These are phyloP conservation scores for Pleurostoma richardsiae DNA, from an alignment of 2,329 filamentous ascomycete species.

Conservation along the genomic window DNA sequence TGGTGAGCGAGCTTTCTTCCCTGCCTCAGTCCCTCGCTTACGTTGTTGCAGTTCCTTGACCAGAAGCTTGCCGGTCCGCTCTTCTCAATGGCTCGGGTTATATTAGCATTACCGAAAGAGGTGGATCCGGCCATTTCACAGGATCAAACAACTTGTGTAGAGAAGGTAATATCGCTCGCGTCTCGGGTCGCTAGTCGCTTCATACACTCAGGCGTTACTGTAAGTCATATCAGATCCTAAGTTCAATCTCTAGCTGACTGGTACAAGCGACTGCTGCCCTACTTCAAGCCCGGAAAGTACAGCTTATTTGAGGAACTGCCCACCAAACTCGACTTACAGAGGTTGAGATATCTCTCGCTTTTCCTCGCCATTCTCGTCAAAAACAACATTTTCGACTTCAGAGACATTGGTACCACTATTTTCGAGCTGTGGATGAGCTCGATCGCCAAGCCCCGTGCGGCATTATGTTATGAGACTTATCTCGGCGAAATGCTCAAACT, in stretches of 20 bases:
- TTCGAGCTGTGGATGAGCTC: slow-evolving; percentile 48
- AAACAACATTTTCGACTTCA: slow-evolving; percentile 39
- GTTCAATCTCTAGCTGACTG: slow-evolving; percentile 13
- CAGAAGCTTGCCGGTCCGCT: slow-evolving; percentile 39
- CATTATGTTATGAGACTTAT: slow-evolving; percentile 41
- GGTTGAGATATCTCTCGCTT: slow-evolving; percentile 41
- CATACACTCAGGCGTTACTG: slow-evolving; percentile 36
- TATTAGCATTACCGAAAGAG: not conserved
- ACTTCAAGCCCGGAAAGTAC: slow-evolving; percentile 43
- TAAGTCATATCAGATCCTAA: slow-evolving; percentile 15
- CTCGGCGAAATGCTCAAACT: slow-evolving; percentile 41
- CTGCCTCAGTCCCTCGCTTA: not conserved
- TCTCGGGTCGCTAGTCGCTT: slow-evolving; percentile 37
- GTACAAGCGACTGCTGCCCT: slow-evolving; percentile 31
- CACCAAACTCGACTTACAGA: slow-evolving; percentile 29
- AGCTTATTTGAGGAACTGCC: slow-evolving; percentile 40
- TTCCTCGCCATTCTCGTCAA: slow-evolving; percentile 47
- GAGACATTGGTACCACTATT: slow-evolving; percentile 37
- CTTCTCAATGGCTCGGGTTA: slow-evolving; percentile 41
- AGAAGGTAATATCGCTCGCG: too few species aligned
- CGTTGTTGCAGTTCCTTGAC: slow-evolving; percentile 34
- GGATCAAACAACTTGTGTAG: too few species aligned
- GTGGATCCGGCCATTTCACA: too few species aligned
- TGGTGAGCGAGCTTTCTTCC: slow-evolving; percentile 19
- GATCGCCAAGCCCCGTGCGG: slow-evolving; percentile 42